Evolutionary conservation across 192 early-diverging fungal species (phyloP).

Genomic region (Umbelopsis sp.): DNA sequence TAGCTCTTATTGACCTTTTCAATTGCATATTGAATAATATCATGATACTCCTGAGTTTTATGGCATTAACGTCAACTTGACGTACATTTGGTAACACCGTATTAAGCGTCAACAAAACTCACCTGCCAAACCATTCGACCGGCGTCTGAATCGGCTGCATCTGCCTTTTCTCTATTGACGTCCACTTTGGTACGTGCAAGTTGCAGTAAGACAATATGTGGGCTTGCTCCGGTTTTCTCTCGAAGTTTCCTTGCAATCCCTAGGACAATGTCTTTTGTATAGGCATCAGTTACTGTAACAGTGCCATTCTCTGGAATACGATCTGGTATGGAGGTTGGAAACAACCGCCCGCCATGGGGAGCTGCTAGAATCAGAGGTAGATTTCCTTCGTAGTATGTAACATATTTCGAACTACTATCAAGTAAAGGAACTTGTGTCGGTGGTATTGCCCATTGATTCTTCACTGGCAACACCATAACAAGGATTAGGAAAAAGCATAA

Average conservation of each 20-base stretch:
- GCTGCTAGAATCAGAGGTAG: slow-evolving; percentile 4
- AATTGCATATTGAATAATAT: neutral
- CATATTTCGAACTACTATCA: neutral
- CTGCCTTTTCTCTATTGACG: slow-evolving; percentile 3
- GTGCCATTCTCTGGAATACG: neutral
- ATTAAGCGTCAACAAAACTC: neutral
- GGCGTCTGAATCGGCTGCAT: neutral
- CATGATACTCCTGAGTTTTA: neutral
- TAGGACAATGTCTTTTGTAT: neutral
- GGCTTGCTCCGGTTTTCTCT: neutral
- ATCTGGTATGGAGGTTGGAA: neutral
- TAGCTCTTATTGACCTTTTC: neutral
- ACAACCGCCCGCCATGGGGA: neutral
- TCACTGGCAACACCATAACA: neutral
- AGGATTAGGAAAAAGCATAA: neutral
- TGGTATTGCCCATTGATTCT: neutral
- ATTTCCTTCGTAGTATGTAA: slow-evolving; percentile 1
- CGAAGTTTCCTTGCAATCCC: neutral
- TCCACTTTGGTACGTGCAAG: slow-evolving; percentile 4
- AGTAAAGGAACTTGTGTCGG: neutral
- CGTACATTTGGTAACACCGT: neutral
- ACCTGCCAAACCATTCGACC: slow-evolving; percentile 9
- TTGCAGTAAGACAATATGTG: neutral
- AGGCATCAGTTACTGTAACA: neutral
- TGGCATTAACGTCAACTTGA: neutral